phyloP scores from a whole-genome alignment of 805 yeast genomes.

The Candida sonorensis region DNA sequence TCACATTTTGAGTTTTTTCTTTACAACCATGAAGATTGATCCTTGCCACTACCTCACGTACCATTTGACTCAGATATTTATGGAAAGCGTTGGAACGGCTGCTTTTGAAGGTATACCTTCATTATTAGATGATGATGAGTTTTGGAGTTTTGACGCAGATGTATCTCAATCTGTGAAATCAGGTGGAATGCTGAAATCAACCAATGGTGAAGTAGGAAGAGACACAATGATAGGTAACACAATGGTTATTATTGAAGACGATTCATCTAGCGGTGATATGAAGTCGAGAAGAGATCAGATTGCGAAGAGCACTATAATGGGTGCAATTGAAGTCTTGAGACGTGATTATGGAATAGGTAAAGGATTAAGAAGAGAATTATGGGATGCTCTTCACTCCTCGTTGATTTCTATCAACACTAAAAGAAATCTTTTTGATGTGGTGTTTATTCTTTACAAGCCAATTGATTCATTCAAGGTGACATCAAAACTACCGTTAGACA shows the following conservation, averaged over 20 bases:
- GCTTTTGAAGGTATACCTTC: constrained; percentile 59
- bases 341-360: constrained; percentile 49
- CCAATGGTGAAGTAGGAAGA: neutral
- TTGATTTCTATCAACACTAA: constrained; percentile 52
- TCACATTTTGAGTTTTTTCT: constrained; percentile 53
- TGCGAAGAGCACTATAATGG: constrained; percentile 57
- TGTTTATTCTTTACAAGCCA: constrained; percentile 60
- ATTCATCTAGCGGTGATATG: constrained; percentile 34
- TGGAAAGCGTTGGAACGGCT: constrained; percentile 52
- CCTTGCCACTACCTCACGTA: constrained; percentile 44
- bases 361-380: constrained; percentile 53
- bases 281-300: constrained; percentile 53
- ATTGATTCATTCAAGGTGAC: constrained; percentile 53
- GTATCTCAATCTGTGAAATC: constrained; percentile 5
- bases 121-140: constrained; percentile 59
- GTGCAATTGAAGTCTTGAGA: constrained; percentile 59
- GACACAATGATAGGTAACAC: constrained; percentile 16
- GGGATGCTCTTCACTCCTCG: constrained; percentile 65
- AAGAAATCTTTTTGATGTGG: constrained; percentile 55
- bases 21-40: constrained; percentile 51
- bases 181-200: neutral
- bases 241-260: constrained; percentile 54
- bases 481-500: constrained; percentile 61
- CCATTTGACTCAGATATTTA: constrained; percentile 40
- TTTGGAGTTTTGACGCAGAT: constrained; percentile 18